Evolutionary conservation across 176 grass and related monocot genomes (phyloP).

Genomic region (Aegilops bicornis): DNA sequence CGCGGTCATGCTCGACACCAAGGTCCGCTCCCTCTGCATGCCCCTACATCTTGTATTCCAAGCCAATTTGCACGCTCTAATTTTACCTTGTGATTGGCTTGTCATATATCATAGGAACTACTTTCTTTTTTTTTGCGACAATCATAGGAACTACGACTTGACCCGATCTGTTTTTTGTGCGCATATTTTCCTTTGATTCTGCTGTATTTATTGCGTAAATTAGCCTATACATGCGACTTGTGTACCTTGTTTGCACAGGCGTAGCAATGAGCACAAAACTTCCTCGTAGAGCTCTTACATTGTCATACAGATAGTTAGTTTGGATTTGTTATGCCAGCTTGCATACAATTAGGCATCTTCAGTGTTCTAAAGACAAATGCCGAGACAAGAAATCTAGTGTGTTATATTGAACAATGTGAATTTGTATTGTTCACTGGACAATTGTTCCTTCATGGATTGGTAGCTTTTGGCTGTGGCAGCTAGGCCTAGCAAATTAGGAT

Average conservation of each 20-base stretch:
- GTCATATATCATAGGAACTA: neutral
- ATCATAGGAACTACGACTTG: neutral
- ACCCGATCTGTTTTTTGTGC: conserved; percentile 18
- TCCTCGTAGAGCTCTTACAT: too few relatives aligned
- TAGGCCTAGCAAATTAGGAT: neutral
- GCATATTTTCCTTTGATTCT: neutral
- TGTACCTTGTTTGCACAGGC: too few relatives aligned
- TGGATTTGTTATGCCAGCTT: neutral
- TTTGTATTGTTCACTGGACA: neutral
- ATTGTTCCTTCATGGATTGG: neutral
- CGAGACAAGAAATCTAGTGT: neutral
- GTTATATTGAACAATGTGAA: neutral
- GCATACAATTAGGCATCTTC: neutral
- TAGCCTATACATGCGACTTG: neutral
- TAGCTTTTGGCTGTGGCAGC: neutral
- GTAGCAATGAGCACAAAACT: too few relatives aligned
- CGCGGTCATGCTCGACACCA: conserved; percentile 94
- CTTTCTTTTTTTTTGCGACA: too few relatives aligned
- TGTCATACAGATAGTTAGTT: too few relatives aligned
- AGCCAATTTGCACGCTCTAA: neutral
- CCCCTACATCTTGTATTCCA: neutral
- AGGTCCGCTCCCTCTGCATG: conserved; percentile 31
- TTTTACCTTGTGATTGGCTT: neutral
- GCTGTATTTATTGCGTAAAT: neutral
- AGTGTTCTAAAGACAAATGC: neutral